Percentiles rank a stretch among this genome's conserved stretches.
Conservation (phyloP, 1,139 yeast species). For the Candida sanyaensis region DNA sequence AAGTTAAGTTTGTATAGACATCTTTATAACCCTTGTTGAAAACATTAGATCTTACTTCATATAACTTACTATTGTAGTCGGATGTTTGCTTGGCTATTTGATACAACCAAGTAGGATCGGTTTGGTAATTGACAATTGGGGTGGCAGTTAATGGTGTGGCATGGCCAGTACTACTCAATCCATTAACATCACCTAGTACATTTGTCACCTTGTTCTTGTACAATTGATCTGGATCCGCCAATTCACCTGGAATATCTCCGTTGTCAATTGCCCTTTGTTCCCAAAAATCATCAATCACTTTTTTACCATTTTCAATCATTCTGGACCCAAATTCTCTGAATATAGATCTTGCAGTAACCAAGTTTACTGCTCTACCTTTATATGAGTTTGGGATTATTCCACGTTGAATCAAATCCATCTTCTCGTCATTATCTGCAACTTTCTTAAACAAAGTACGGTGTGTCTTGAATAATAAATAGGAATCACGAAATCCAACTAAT, state of each 20-base stretch:
- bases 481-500: slow-evolving; percentile 91
- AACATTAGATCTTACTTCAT: slow-evolving; percentile 59
- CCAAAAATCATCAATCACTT: slow-evolving; percentile 87
- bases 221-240: slow-evolving; percentile 72
- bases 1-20: slow-evolving; percentile 76
- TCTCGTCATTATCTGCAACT: slow-evolving; percentile 74
- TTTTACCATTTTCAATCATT: slow-evolving; percentile 76
- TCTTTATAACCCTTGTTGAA: slow-evolving; percentile 68
- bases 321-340: slow-evolving; percentile 92
- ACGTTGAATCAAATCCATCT: slow-evolving; percentile 78
- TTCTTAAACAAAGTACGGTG: slow-evolving; percentile 75
- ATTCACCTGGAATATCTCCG: slow-evolving; percentile 78
- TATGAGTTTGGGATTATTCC: slow-evolving; percentile 87
- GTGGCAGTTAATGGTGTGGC: slow-evolving; percentile 42
- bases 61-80: slow-evolving; percentile 63
- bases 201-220: slow-evolving; percentile 22
- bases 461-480: slow-evolving; percentile 85
- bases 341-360: slow-evolving; percentile 88
- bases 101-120: slow-evolving; percentile 83
- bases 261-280: slow-evolving; percentile 68
- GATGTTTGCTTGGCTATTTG: slow-evolving; percentile 81
- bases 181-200: slow-evolving; percentile 19
- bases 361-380: slow-evolving; percentile 84
- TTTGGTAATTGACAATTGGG: slow-evolving; percentile 45
- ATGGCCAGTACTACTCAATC: slow-evolving; percentile 19